Evolutionary conservation across 192 early-diverging fungal species (phyloP).

Genomic region (Hyaloraphidium curvatum): DNA sequence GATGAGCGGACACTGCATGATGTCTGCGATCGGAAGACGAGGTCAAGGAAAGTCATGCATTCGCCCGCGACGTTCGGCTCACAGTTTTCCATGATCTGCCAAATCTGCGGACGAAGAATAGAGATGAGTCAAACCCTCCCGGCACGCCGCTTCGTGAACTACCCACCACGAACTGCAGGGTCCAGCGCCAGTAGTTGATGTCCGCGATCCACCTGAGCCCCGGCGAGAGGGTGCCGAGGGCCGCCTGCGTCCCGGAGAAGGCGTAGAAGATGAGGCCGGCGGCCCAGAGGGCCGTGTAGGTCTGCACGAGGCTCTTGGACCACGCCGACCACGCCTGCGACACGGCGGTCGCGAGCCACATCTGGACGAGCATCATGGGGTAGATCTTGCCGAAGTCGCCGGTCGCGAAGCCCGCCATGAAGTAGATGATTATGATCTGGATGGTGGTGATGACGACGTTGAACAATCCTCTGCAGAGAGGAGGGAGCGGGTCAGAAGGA

Average conservation of each 20-base stretch:
- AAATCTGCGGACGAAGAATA: no score
- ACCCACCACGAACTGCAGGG: background rate
- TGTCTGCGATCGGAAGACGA: background rate
- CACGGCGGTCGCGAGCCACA: slow-evolving; percentile 2
- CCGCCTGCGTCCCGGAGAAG: slow-evolving; percentile 2
- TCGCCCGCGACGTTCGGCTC: background rate
- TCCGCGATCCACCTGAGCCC: slow-evolving; percentile 1
- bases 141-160: background rate
- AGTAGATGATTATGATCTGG: background rate
- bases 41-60: no score
- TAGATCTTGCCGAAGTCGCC: background rate
- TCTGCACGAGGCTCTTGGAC: slow-evolving; percentile 3
- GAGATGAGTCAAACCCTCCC: background rate
- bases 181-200: background rate
- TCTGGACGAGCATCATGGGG: background rate
- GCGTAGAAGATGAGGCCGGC: slow-evolving; percentile 4
- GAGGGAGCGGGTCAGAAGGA: background rate
- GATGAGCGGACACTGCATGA: background rate
- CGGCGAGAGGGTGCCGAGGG: background rate
- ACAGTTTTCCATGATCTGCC: no score
- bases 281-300: background rate
- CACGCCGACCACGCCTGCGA: background rate
- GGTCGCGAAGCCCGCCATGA: background rate
- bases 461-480: background rate
- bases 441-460: background rate